phyloP scores from a whole-genome alignment of 2,329 filamentous ascomycete species.

The Salinomyces thailandicus region DNA sequence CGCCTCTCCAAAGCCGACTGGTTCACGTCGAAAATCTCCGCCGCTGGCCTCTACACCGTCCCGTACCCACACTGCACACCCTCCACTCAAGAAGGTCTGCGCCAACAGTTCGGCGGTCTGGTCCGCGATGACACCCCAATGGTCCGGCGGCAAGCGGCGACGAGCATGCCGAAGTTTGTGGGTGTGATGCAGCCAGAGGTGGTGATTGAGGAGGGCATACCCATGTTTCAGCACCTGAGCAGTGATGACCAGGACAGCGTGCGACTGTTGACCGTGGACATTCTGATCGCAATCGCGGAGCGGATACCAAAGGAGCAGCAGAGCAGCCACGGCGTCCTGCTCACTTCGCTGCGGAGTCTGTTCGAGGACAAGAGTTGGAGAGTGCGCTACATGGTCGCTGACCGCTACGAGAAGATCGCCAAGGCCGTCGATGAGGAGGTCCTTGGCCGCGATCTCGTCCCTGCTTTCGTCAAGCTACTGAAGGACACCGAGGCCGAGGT shows the following conservation, averaged over 20 bases:
- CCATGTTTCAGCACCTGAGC: constrained; percentile 92
- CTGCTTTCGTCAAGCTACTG: constrained; percentile 91
- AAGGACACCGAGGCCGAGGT: constrained; percentile 98
- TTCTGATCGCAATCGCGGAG: constrained; percentile 91
- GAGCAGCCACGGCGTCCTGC: constrained; percentile 82
- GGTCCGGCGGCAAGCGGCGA: constrained; percentile 93
- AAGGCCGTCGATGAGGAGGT: constrained; percentile 98
- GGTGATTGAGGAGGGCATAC: constrained; percentile 98
- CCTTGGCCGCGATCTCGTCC: constrained; percentile 83
- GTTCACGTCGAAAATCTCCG: constrained; percentile 99
- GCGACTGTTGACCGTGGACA: constrained; percentile 86
- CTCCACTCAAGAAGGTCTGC: constrained; percentile 78
- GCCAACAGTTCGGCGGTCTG: constrained; percentile 82
- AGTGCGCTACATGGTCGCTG: constrained; percentile 97
- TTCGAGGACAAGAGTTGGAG: constrained; percentile 99
- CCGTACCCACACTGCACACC: constrained; percentile 87
- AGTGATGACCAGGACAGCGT: constrained; percentile 97
- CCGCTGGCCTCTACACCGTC: constrained; percentile 85
- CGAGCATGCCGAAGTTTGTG: constrained; percentile 92
- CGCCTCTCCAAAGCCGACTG: constrained; percentile 98
- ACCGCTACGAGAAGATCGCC: constrained; percentile 98
- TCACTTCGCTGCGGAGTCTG: constrained; percentile 80
- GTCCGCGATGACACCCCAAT: constrained; percentile 98
- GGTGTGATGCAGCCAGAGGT: constrained; percentile 89
- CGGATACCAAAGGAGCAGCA: constrained; percentile 97